Evolutionary conservation across 371 early-diverging fungal species (phyloP), one percentile per base, ranked within the genome.

Genomic region (Mortierella sp.): DNA sequence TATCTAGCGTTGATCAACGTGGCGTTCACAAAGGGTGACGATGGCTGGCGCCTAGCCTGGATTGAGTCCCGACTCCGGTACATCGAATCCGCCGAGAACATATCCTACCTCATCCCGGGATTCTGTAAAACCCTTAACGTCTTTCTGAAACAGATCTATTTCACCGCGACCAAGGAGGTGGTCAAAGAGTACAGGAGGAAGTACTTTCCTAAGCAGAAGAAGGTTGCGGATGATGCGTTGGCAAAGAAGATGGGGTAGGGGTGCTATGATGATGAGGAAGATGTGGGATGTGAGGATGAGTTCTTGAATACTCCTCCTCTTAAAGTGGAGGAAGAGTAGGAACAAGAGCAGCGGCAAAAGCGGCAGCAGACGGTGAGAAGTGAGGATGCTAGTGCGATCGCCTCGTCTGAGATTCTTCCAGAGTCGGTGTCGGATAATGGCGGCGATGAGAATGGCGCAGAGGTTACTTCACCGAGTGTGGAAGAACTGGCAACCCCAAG

Each of bases 81-180:
- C 70, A 82, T 82, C 21, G 79, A 82, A 32, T 68, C 58, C 2
- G 83, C 83, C 18, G 83, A 82, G 79, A 78, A 82, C 70, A 70
- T 78, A 55, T 75, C 79, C 5, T 49, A 75, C 24, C 73, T 75
- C 27, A 82, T 82, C 70, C 78, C 75, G 14, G 79, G 83, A 0
- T 82, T 76, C 76, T 74, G 79, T 46, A 32, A 70, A n/a, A 41
- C 79, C 1, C 63, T 70, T 6, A 38, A 75, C 10, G 54, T 29
- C 29, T 82, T 82, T 68, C 83, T 79, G 3, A 75, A 75, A 48
- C 49, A 56, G 46, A 75, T 82, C 27, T 76, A 76, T 24, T 78
- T 68, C 56, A 75, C 79, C 16, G 79, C 83, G 12, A 65, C 71
- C 4, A 46, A 68, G 1, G 27, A 71, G 24, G 12, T 68, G 44